A percentile compares a stretch with the other conserved stretches of the same genome.
phyloP scores from a whole-genome alignment of 75 land plant species.

The Azolla pinnata region DNA sequence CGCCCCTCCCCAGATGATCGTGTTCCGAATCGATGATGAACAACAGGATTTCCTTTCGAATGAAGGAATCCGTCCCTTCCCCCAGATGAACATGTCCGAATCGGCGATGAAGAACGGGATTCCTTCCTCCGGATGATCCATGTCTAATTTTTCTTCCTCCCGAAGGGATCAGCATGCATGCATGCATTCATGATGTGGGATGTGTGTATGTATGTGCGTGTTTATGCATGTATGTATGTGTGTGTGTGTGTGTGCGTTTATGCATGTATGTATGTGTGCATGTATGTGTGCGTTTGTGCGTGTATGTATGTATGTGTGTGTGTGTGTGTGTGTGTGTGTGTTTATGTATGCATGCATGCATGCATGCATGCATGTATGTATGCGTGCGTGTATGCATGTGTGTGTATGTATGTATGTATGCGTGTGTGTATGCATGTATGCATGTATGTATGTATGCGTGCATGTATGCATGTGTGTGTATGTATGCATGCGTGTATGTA shows the following conservation, averaged over 20 bases:
- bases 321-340: not conserved
- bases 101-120: too few species aligned
- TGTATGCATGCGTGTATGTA: not conserved
- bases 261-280: not conserved
- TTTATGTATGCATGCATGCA: not conserved
- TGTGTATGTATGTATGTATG: not conserved
- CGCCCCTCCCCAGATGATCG: too few species aligned
- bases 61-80: too few species aligned
- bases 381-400: not conserved
- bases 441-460: not conserved
- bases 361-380: not conserved
- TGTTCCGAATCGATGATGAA: too few species aligned
- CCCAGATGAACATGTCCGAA: too few species aligned
- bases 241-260: not conserved
- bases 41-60: too few species aligned
- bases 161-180: too few species aligned
- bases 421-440: not conserved
- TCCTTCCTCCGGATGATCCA: too few species aligned
- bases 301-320: not conserved
- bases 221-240: not conserved
- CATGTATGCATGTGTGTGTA: not conserved
- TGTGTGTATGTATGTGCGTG: not conserved
- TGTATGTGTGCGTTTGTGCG: not conserved
- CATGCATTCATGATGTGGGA: too few species aligned
- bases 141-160: too few species aligned